phyloP scores from a whole-genome alignment of 2,329 filamentous ascomycete species.

The Chaetomiaceae sp. region DNA sequence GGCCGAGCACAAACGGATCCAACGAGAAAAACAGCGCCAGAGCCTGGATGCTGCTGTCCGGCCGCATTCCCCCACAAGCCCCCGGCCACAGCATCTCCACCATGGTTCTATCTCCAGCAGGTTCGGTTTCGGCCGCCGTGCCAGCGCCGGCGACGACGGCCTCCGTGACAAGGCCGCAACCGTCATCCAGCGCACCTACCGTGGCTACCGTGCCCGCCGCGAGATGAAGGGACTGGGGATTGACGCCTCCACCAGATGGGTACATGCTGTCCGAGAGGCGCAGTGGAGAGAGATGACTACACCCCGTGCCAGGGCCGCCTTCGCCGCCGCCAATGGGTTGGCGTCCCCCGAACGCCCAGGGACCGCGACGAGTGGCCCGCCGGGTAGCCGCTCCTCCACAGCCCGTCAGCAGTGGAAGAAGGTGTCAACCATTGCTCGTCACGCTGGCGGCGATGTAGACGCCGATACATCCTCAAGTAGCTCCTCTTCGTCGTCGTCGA shows the following conservation, averaged over 20 bases:
- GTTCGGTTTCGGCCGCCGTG: slow-evolving; percentile 14
- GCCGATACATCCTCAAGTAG: slow-evolving; percentile 33
- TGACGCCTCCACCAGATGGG: slow-evolving; percentile 67
- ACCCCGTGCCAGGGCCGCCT: slow-evolving; percentile 36
- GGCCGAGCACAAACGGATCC: slow-evolving; percentile 23
- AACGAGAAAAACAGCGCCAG: slow-evolving; percentile 20
- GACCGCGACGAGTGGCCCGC: neutral
- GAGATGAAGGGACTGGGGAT: slow-evolving; percentile 66
- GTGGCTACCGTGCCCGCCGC: slow-evolving; percentile 69
- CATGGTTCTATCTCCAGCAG: slow-evolving; percentile 8
- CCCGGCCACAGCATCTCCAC: neutral
- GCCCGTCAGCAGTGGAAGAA: slow-evolving; percentile 73
- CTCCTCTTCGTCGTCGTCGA: slow-evolving; percentile 30
- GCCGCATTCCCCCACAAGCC: neutral
- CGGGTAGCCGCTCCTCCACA: slow-evolving; percentile 16
- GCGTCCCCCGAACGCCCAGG: slow-evolving; percentile 1
- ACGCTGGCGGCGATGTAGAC: slow-evolving; percentile 65
- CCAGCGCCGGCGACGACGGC: slow-evolving; percentile 21
- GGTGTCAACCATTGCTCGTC: slow-evolving; percentile 63
- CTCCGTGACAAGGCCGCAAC: slow-evolving; percentile 45
- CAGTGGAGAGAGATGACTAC: slow-evolving; percentile 49
- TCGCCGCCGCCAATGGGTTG: neutral
- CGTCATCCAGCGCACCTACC: slow-evolving; percentile 67
- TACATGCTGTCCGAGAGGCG: slow-evolving; percentile 58
- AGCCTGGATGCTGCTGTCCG: slow-evolving; percentile 11